Conservation (phyloP, 164 flowering plant species). For the Nymphaea thermarum region DNA sequence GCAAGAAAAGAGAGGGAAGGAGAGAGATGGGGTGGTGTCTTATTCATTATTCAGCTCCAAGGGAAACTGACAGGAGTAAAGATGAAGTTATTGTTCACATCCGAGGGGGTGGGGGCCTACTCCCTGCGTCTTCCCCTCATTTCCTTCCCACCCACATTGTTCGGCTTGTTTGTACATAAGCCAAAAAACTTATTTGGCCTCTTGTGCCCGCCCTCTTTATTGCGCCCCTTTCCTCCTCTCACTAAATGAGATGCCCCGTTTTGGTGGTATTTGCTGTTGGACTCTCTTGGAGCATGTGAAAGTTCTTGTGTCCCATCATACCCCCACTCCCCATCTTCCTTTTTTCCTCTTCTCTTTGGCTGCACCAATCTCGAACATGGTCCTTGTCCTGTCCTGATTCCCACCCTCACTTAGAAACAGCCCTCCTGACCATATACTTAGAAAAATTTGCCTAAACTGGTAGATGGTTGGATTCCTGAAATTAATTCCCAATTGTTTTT, state of each 20-base stretch:
- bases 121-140: not conserved
- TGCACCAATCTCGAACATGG: too few species aligned
- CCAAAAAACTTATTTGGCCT: not conserved
- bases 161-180: not conserved
- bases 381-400: too few species aligned
- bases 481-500: too few species aligned
- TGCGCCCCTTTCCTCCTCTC: not conserved
- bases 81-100: not conserved
- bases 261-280: not conserved
- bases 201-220: not conserved
- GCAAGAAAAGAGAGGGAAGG: not conserved
- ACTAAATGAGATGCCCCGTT: not conserved
- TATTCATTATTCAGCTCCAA: too few species aligned
- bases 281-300: not conserved
- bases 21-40: not conserved
- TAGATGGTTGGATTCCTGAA: too few species aligned
- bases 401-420: too few species aligned
- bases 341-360: too few species aligned
- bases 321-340: too few species aligned
- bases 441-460: too few species aligned
- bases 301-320: too few species aligned
- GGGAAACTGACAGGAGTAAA: not conserved
- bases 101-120: not conserved
- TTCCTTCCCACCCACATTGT: not conserved
- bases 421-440: too few species aligned